A percentile compares a stretch with the other conserved stretches of the same genome.
Evolutionary conservation across 108 stramenopile genomes (phyloP).

Genomic region (Cyclotella kingstonii): DNA sequence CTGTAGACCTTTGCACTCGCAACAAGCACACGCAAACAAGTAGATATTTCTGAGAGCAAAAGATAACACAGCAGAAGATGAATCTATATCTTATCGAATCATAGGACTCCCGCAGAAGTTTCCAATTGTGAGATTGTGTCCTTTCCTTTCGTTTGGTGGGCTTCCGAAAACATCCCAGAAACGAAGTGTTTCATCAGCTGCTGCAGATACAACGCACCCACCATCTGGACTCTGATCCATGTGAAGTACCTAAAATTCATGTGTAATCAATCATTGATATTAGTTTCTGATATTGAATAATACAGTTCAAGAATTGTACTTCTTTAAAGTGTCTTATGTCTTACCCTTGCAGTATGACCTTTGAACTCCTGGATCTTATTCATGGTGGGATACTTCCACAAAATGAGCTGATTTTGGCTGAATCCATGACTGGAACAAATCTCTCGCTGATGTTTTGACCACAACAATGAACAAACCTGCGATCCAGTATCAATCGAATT

Average conservation of each 20-base stretch:
- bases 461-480: constrained; percentile 95
- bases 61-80: neutral
- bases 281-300: neutral
- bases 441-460: constrained; percentile 95
- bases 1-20: no score
- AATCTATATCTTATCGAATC: constrained; percentile 26
- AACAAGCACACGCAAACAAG: no score
- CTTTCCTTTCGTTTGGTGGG: constrained; percentile 51
- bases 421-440: constrained; percentile 96
- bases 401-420: constrained; percentile 92
- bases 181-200: constrained; percentile 97
- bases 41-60: neutral
- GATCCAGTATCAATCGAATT: constrained; percentile 97
- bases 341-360: constrained; percentile 91
- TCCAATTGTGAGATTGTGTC: constrained; percentile 42
- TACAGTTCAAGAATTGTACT: neutral
- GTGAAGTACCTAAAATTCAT: constrained; percentile 65
- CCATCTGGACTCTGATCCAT: constrained; percentile 96
- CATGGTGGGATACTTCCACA: constrained; percentile 98
- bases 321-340: neutral
- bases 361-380: constrained; percentile 94
- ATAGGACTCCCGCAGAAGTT: constrained; percentile 38
- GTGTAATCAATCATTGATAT: no score
- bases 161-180: constrained; percentile 98
- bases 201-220: constrained; percentile 91